Evolutionary conservation across 2,329 filamentous ascomycete genomes (phyloP).

Genomic region (Stachybotrys chlorohalonatus): DNA sequence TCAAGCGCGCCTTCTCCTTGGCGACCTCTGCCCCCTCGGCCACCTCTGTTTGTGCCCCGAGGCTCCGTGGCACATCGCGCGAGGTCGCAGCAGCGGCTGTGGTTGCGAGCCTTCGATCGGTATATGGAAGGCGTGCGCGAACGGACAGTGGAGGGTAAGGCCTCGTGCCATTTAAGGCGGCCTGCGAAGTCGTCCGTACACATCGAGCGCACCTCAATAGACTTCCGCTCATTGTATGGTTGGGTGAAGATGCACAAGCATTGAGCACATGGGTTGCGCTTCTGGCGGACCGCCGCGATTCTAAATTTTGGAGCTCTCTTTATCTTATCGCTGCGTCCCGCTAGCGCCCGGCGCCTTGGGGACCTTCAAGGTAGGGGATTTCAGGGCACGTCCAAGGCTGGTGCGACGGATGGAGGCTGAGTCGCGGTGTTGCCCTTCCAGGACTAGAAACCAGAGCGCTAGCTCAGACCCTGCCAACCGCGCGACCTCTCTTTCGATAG

Average conservation of each 20-base stretch:
- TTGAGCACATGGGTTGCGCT: background rate
- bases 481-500: too few species aligned
- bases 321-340: too few species aligned
- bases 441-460: too few species aligned
- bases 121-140: background rate
- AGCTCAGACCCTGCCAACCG: too few species aligned
- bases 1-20: constrained; percentile 10
- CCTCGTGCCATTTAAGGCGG: constrained; percentile 3
- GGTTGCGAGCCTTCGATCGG: background rate
- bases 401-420: too few species aligned
- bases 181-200: constrained; percentile 14
- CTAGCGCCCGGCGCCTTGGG: too few species aligned
- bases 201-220: constrained; percentile 17
- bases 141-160: background rate
- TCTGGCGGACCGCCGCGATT: background rate
- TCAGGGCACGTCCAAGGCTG: too few species aligned
- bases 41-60: constrained; percentile 8
- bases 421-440: too few species aligned
- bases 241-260: background rate
- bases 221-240: constrained; percentile 13
- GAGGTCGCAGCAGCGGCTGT: constrained; percentile 1
- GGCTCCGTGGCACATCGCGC: constrained; percentile 12
- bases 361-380: too few species aligned
- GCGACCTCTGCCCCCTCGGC: constrained; percentile 6
- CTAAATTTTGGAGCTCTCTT: too few species aligned